These are phyloP conservation scores for Suaeda aralocaspica DNA, from an alignment of 148 eudicot species.

Conservation along the genomic window DNA sequence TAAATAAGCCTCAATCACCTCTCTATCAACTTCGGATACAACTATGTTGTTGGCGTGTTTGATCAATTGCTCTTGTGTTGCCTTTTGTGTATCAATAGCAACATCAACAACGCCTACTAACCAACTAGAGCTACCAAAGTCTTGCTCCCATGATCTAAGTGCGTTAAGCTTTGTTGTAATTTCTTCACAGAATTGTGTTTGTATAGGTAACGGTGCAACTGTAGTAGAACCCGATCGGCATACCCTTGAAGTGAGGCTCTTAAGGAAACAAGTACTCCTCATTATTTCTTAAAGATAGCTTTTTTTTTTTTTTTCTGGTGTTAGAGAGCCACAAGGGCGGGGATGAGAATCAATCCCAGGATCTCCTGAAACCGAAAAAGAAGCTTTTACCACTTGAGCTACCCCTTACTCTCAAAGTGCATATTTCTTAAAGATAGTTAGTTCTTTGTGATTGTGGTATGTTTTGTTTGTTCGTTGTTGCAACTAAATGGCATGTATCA, in stretches of 20 bases:
- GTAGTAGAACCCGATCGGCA: background rate
- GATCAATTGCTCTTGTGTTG: slow-evolving; percentile 9
- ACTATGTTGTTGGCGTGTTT: background rate
- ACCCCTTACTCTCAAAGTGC: too few species aligned
- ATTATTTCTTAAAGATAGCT: background rate
- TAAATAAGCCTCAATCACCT: slow-evolving; percentile 19
- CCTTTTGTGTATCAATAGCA: slow-evolving; percentile 14
- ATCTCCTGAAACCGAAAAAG: too few species aligned
- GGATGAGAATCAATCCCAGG: too few species aligned
- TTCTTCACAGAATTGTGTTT: slow-evolving; percentile 15
- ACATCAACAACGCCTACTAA: slow-evolving; percentile 25
- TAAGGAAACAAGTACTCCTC: slow-evolving; percentile 21
- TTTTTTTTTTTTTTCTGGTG: too few species aligned
- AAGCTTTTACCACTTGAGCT: too few species aligned
- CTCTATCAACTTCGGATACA: background rate
- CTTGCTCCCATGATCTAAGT: slow-evolving; percentile 13
- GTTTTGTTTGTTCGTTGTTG: background rate
- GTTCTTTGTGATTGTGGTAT: too few species aligned
- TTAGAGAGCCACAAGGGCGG: too few species aligned
- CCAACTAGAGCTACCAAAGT: slow-evolving; percentile 19
- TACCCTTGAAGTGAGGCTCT: slow-evolving; percentile 19
- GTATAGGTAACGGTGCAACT: slow-evolving; percentile 18
- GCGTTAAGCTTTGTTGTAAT: slow-evolving; percentile 7
- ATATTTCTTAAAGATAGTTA: background rate
- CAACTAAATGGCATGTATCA: slow-evolving; percentile 7